phyloP scores from a whole-genome alignment of 2,329 filamentous ascomycete genomes.

The Talaromyces islandicus region DNA sequence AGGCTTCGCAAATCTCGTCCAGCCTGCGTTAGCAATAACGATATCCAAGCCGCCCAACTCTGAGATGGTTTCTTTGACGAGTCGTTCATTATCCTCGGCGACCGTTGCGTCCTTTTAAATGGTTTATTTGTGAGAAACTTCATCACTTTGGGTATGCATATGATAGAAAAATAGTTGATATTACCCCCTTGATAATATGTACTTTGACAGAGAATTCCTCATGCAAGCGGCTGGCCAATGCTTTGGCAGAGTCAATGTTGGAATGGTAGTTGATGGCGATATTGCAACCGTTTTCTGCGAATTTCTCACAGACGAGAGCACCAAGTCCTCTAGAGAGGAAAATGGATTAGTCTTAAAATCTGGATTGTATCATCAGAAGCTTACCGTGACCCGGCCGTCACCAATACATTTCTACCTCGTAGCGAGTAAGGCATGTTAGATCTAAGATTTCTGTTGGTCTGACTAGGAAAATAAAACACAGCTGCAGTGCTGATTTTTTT shows the following conservation, averaged over 20 bases:
- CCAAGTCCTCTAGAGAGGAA: neutral
- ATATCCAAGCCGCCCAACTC: slow-evolving; percentile 59
- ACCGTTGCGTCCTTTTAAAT: slow-evolving; percentile 48
- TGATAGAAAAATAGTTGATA: neutral
- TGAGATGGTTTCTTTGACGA: slow-evolving; percentile 51
- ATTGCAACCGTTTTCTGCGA: neutral
- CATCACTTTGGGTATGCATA: neutral
- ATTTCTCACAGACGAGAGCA: neutral
- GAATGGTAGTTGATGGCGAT: neutral
- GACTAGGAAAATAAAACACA: neutral
- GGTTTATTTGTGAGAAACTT: neutral
- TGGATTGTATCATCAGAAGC: neutral
- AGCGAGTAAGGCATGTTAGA: neutral
- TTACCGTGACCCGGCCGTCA: neutral
- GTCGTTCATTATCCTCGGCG: slow-evolving; percentile 49
- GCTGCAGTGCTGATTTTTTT: neutral
- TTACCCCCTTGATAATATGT: neutral
- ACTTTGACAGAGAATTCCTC: neutral
- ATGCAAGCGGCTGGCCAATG: neutral
- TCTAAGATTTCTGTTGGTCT: neutral
- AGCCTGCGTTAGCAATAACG: slow-evolving; percentile 63
- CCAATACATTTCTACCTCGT: neutral
- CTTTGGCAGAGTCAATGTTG: neutral
- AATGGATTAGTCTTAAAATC: neutral
- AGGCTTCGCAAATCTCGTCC: slow-evolving; percentile 49